A percentile compares a stretch with the other conserved stretches of the same genome.
phyloP scores from a whole-genome alignment of 140 eudicot genomes.

The Flaveria floridana region DNA sequence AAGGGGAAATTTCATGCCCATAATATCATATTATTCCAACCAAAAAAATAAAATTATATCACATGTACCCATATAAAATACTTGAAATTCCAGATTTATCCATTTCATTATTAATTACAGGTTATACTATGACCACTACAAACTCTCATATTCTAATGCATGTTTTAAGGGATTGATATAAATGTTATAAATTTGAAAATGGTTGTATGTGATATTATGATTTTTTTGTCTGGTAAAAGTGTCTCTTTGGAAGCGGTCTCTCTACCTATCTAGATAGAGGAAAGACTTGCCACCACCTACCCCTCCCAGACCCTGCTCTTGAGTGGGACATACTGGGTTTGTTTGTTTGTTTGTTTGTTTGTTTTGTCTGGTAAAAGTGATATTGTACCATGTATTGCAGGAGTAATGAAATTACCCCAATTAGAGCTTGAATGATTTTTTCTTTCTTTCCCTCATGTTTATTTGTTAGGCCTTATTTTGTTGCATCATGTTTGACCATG shows the following conservation, averaged over 20 bases:
- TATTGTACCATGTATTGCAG: not conserved
- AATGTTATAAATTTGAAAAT: not conserved
- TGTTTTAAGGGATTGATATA: not conserved
- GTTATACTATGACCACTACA: not conserved
- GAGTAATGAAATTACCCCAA: not conserved
- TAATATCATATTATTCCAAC: too few species aligned
- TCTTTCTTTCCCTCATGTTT: not conserved
- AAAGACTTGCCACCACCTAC: too few species aligned
- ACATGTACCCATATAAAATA: not conserved
- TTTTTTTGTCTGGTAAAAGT: not conserved
- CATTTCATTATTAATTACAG: not conserved
- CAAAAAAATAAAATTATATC: not conserved
- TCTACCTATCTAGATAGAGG: too few species aligned
- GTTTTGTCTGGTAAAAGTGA: not conserved
- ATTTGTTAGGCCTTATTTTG: not conserved
- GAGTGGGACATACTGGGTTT: too few species aligned
- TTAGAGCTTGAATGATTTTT: not conserved
- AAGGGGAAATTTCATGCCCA: not conserved
- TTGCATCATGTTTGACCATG: conserved; percentile 24
- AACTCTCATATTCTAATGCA: not conserved
- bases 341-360: not conserved
- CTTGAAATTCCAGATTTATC: not conserved
- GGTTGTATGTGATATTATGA: not conserved
- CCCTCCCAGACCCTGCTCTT: too few species aligned
- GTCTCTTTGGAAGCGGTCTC: too few species aligned